Conservation (phyloP, 768 basidiomycete species). For the Boletus sensibilis region DNA sequence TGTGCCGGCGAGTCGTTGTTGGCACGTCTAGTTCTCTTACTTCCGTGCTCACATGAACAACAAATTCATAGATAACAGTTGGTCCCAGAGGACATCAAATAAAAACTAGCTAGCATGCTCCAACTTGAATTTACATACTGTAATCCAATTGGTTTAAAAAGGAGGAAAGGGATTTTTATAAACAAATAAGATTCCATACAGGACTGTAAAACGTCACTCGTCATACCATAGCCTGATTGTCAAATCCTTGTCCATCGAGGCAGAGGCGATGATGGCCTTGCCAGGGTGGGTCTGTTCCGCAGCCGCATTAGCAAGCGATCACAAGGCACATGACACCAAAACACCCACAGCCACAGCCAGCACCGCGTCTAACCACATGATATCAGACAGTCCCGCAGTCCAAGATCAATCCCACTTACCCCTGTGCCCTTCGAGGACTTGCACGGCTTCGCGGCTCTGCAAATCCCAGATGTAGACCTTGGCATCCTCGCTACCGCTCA, state of each 20-base stretch:
- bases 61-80: not conserved
- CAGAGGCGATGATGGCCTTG: conserved; percentile 75
- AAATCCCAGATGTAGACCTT: conserved; percentile 91
- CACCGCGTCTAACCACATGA: conserved; percentile 48
- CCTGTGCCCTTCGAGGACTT: conserved; percentile 76
- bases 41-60: not conserved
- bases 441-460: conserved; percentile 73
- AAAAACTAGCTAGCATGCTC: not conserved
- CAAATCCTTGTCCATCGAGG: conserved; percentile 86
- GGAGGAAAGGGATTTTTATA: too few species aligned
- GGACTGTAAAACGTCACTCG: conserved; percentile 13
- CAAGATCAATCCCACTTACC: conserved; percentile 43
- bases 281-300: conserved; percentile 69
- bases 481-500: conserved; percentile 88
- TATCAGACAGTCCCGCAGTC: not conserved
- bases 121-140: not conserved
- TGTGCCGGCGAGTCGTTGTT: too few species aligned
- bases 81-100: not conserved
- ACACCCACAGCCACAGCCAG: conserved; percentile 70
- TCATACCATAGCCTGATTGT: conserved; percentile 83
- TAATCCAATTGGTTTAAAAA: too few species aligned
- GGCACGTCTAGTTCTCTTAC: not conserved
- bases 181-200: too few species aligned
- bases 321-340: conserved; percentile 4
- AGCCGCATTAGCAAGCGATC: conserved; percentile 6